Percentiles rank a stretch among this genome's conserved stretches.
phyloP scores from a whole-genome alignment of 805 yeast genomes.

The Kuraishia molischiana region DNA sequence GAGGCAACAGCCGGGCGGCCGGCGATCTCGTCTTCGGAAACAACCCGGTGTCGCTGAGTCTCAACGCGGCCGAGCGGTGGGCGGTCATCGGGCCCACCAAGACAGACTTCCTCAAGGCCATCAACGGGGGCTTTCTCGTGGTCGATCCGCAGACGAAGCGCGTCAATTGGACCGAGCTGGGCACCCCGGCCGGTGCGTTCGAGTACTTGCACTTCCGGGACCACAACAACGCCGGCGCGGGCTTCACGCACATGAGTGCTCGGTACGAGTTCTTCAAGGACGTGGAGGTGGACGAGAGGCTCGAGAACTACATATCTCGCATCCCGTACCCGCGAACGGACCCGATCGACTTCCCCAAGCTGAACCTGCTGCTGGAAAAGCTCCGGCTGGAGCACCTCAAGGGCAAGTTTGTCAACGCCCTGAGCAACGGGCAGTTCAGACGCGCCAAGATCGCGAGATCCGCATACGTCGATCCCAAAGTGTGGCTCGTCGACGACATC shows the following conservation, averaged over 20 bases:
- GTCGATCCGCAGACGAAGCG: not conserved
- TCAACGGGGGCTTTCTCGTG: not conserved
- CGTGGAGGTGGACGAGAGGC: constrained; percentile 59
- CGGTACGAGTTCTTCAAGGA: constrained; percentile 85
- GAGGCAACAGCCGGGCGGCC: not conserved
- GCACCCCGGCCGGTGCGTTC: not conserved
- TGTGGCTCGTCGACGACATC: constrained; percentile 82
- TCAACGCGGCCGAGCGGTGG: not conserved
- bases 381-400: constrained; percentile 49
- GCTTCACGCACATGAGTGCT: constrained; percentile 70
- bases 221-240: constrained; percentile 9
- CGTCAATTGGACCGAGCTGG: not conserved
- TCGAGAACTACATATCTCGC: constrained; percentile 50
- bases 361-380: constrained; percentile 32
- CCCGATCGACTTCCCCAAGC: constrained; percentile 22
- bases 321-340: constrained; percentile 35
- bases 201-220: not conserved
- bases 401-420: constrained; percentile 72
- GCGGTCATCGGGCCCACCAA: constrained; percentile 24
- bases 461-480: constrained; percentile 50
- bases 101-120: constrained; percentile 35
- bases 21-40: not conserved
- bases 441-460: constrained; percentile 81
- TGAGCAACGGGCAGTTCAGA: constrained; percentile 91
- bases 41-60: not conserved